Evolutionary conservation across 108 stramenopile species (phyloP).

Genomic region (Nitzschia palea): DNA sequence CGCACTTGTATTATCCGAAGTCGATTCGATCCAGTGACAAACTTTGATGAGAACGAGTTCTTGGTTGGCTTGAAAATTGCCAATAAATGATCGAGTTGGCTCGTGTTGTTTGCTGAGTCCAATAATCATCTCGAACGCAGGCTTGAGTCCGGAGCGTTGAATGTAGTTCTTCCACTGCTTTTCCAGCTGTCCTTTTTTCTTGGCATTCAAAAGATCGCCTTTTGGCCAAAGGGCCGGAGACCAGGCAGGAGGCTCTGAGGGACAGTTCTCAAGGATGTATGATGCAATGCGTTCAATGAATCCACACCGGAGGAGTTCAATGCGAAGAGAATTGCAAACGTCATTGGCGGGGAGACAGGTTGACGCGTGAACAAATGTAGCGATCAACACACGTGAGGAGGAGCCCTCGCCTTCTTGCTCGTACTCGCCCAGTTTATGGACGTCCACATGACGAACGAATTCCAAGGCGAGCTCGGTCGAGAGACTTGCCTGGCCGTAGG

Average conservation of each 20-base stretch:
- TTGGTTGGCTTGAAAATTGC: conserved; percentile 1
- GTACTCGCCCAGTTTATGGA: conserved; percentile 40
- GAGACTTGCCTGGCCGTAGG: conserved; percentile 71
- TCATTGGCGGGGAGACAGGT: conserved; percentile 70
- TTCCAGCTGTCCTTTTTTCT: conserved; percentile 15
- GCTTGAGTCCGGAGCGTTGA: conserved; percentile 52
- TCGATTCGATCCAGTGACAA: conserved; percentile 86
- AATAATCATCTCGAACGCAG: conserved; percentile 66
- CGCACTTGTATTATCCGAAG: conserved; percentile 61
- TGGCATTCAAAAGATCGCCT: conserved; percentile 1
- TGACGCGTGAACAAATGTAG: conserved; percentile 81
- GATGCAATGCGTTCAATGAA: conserved; percentile 53
- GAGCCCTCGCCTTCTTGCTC: background rate
- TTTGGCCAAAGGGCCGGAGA: conserved; percentile 69
- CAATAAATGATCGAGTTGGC: conserved; percentile 45
- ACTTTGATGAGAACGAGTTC: conserved; percentile 33
- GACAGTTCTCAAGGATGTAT: conserved; percentile 56
- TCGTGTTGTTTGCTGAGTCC: conserved; percentile 63
- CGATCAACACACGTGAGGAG: conserved; percentile 48
- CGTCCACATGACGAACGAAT: conserved; percentile 60
- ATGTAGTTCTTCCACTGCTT: conserved; percentile 61
- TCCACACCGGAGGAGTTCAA: conserved; percentile 62
- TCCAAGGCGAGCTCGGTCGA: conserved; percentile 65
- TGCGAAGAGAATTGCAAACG: conserved; percentile 72
- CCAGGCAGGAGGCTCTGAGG: conserved; percentile 73